A percentile compares a stretch with the other conserved stretches of the same genome.
Evolutionary conservation across 225 moss, liverwort and hornwort species (phyloP).

Genomic region (Antitrichia curtipendula): DNA sequence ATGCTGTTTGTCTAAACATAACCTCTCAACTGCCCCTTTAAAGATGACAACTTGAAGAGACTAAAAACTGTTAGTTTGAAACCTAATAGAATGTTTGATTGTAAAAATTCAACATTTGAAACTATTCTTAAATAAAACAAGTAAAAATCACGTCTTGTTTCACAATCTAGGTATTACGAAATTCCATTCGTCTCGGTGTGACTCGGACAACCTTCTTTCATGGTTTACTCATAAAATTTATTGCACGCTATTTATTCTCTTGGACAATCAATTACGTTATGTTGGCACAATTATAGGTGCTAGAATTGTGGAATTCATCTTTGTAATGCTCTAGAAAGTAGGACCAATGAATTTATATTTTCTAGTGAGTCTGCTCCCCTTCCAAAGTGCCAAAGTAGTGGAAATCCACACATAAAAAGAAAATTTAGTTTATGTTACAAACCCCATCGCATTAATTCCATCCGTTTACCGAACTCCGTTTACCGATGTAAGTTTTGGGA

Average conservation of each 20-base stretch:
- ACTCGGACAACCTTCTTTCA: neutral
- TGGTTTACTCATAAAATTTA: neutral
- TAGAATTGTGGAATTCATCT: neutral
- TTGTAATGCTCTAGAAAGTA: neutral
- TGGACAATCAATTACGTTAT: neutral
- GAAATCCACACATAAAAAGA: neutral
- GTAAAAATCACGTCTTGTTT: neutral
- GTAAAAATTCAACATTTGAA: neutral
- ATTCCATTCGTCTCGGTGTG: no score
- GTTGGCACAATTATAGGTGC: no score
- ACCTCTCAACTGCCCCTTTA: no score
- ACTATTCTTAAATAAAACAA: neutral
- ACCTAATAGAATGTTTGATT: neutral
- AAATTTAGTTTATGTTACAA: no score
- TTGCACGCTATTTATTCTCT: neutral
- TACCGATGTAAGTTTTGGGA: no score
- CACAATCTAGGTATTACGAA: neutral
- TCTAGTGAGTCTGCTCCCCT: neutral
- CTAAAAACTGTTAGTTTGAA: neutral
- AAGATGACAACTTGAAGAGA: neutral
- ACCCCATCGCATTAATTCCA: neutral
- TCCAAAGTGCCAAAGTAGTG: neutral
- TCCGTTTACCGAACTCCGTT: no score
- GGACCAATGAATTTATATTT: neutral
- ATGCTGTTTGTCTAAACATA: no score